Evolutionary conservation across 306 rosid genomes (phyloP).

Genomic region (Hippophae gyantsensis): DNA sequence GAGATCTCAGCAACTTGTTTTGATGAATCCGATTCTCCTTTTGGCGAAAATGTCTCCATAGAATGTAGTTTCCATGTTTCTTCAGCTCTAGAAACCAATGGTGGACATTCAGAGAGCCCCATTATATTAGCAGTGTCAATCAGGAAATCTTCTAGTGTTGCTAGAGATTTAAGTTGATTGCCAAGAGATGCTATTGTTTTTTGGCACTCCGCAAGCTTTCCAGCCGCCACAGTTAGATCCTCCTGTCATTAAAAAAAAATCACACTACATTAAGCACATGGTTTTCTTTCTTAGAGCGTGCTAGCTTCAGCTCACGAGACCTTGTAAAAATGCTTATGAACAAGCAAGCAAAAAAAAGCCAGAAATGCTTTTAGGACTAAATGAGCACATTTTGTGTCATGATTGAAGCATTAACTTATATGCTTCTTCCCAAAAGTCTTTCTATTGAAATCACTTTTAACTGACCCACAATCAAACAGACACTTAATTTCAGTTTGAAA

Average conservation of each 20-base stretch:
- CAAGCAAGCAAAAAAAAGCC: too few species aligned
- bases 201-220: constrained; percentile 90
- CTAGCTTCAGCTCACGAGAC: background rate
- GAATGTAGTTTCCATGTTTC: constrained; percentile 55
- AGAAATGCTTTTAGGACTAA: too few species aligned
- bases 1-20: constrained; percentile 33
- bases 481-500: background rate
- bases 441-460: too few species aligned
- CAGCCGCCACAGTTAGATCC: constrained; percentile 78
- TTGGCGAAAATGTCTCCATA: constrained; percentile 59
- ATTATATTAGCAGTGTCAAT: constrained; percentile 56
- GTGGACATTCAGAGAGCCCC: constrained; percentile 39
- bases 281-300: background rate
- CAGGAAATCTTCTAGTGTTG: constrained; percentile 82
- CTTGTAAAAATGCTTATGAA: too few species aligned
- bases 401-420: too few species aligned
- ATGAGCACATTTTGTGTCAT: too few species aligned
- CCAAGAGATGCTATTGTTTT: constrained; percentile 91
- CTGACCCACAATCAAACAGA: too few species aligned
- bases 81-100: constrained; percentile 25
- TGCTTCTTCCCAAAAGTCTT: too few species aligned
- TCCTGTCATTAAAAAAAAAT: constrained; percentile 43
- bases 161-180: constrained; percentile 71
- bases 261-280: background rate
- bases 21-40: constrained; percentile 42